Percentiles rank a stretch among this genome's conserved stretches.
phyloP scores from a whole-genome alignment of 495 filamentous ascomycete genomes.

The Aspergillus leporis region DNA sequence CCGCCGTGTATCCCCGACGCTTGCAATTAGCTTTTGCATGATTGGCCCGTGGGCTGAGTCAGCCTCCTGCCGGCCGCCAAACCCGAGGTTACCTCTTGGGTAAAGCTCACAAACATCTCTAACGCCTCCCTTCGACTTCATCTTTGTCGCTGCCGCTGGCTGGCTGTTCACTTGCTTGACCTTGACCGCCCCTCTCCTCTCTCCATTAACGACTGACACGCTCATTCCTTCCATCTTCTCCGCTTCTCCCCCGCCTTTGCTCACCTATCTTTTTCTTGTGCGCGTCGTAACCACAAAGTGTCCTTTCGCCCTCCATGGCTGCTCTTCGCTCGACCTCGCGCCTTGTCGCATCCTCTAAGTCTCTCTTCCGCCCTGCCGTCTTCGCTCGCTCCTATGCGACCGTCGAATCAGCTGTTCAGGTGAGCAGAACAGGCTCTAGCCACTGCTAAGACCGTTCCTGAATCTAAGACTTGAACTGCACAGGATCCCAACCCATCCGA shows the following conservation, averaged over 20 bases:
- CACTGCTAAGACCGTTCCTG: slow-evolving; percentile 32
- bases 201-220: slow-evolving; percentile 1
- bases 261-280: slow-evolving; percentile 11
- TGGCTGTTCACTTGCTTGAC: slow-evolving; percentile 16
- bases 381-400: slow-evolving; percentile 53
- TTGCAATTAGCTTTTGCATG: slow-evolving; percentile 42
- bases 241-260: slow-evolving; percentile 1
- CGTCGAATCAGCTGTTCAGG: slow-evolving; percentile 44
- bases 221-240: slow-evolving; percentile 9
- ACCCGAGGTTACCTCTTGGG: slow-evolving; percentile 44
- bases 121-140: slow-evolving; percentile 23
- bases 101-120: slow-evolving; percentile 22
- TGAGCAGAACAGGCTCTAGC: slow-evolving; percentile 34
- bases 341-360: slow-evolving; percentile 59
- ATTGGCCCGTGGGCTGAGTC: slow-evolving; percentile 43
- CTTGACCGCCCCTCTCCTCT: slow-evolving; percentile 10
- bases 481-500: slow-evolving; percentile 56
- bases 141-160: slow-evolving; percentile 22
- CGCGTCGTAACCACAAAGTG: slow-evolving; percentile 11
- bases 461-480: slow-evolving; percentile 53
- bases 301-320: slow-evolving; percentile 59
- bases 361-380: slow-evolving; percentile 50
- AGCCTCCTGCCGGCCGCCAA: slow-evolving; percentile 37
- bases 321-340: slow-evolving; percentile 72
- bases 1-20: slow-evolving; percentile 50